These are phyloP conservation scores for Cajanus cajan DNA, from an alignment of 306 rosid species.

Conservation along the genomic window DNA sequence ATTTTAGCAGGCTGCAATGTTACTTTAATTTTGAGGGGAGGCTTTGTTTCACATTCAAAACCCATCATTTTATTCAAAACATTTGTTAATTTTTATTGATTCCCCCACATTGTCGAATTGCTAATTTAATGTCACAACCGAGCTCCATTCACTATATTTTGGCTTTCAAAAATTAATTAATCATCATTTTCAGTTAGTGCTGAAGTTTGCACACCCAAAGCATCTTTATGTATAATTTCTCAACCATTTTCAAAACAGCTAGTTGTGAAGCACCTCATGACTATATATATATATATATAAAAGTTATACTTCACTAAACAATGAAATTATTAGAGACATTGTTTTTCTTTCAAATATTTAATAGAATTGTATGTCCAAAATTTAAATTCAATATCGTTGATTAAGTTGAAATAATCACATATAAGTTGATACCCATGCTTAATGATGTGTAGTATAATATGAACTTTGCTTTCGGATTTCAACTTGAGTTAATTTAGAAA, in stretches of 20 bases:
- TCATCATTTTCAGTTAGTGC: background rate
- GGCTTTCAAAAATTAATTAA: background rate
- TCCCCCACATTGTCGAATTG: background rate
- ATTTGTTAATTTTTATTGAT: background rate
- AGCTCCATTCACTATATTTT: background rate
- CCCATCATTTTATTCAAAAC: background rate
- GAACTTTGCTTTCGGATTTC: background rate
- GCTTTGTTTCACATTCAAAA: background rate
- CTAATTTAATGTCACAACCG: background rate
- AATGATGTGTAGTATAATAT: too few species aligned
- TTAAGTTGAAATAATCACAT: too few species aligned
- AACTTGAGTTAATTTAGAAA: constrained; percentile 14
- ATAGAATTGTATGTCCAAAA: too few species aligned
- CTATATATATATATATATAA: too few species aligned
- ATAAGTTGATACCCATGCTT: too few species aligned
- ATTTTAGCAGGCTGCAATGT: background rate
- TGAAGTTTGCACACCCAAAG: background rate
- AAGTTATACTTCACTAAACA: too few species aligned
- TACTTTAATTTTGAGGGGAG: background rate
- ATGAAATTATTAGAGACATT: too few species aligned
- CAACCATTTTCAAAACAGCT: background rate
- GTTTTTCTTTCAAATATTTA: too few species aligned
- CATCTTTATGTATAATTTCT: background rate
- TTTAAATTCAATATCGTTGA: too few species aligned
- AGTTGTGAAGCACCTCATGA: background rate